Conservation (phyloP, 2,329 filamentous ascomycete genomes). For the Stemphylium beticola region DNA sequence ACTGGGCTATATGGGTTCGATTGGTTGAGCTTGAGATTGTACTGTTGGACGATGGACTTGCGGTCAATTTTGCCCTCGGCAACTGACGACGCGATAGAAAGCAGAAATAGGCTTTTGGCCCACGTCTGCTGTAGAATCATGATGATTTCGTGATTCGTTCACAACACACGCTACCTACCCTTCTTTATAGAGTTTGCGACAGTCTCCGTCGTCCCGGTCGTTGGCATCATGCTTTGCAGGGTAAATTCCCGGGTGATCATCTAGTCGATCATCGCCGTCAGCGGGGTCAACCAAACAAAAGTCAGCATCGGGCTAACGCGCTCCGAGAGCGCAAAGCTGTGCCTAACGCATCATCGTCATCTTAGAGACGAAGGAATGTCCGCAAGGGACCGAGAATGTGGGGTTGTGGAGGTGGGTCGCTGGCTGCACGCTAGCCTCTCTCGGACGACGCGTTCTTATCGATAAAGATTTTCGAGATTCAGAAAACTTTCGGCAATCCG, state of each 20-base stretch:
- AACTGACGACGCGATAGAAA: not conserved
- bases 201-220: slow-evolving; percentile 9
- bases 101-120: slow-evolving; percentile 7
- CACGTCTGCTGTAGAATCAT: slow-evolving; percentile 15
- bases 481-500: slow-evolving; percentile 24
- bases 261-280: slow-evolving; percentile 16
- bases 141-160: not conserved
- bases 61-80: slow-evolving; percentile 36
- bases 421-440: not conserved
- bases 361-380: not conserved
- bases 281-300: slow-evolving; percentile 28
- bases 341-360: not conserved
- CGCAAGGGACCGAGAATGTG: not conserved
- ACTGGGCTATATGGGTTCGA: slow-evolving; percentile 60
- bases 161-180: not conserved
- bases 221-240: slow-evolving; percentile 21
- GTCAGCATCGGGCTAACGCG: slow-evolving; percentile 16
- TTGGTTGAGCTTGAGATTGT: slow-evolving; percentile 57
- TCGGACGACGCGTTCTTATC: slow-evolving; percentile 24
- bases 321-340: slow-evolving; percentile 11
- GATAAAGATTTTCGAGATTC: slow-evolving; percentile 25
- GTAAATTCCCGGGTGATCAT: slow-evolving; percentile 34
- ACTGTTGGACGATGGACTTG: slow-evolving; percentile 40
- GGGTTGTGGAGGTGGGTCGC: slow-evolving; percentile 1
- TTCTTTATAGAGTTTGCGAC: slow-evolving; percentile 9